phyloP scores from a whole-genome alignment of 169 alveolate species.

The Neospora caninum region DNA sequence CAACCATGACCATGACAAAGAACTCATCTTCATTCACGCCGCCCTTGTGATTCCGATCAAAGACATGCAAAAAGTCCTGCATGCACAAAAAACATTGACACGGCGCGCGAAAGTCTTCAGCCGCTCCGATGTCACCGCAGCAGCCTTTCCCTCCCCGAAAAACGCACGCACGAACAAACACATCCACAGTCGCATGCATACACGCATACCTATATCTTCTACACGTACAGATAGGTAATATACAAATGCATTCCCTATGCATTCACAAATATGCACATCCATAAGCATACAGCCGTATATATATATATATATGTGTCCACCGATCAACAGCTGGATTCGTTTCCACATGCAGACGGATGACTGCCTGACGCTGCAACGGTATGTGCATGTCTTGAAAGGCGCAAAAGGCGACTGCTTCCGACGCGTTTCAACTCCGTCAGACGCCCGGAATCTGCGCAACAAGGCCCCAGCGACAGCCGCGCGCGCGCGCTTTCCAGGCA shows the following conservation, averaged over 20 bases:
- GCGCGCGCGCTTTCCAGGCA: too few relatives aligned
- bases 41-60: constrained; percentile 49
- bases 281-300: neutral
- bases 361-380: neutral
- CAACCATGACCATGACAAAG: constrained; percentile 72
- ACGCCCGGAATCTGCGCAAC: too few relatives aligned
- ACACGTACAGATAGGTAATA: too few relatives aligned
- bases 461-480: too few relatives aligned
- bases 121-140: too few relatives aligned
- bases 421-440: too few relatives aligned
- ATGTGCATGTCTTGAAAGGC: neutral
- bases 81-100: neutral
- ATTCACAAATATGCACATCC: neutral
- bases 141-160: too few relatives aligned
- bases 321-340: neutral
- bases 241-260: neutral
- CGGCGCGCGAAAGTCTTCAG: too few relatives aligned
- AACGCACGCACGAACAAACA: too few relatives aligned
- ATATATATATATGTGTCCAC: neutral
- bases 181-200: neutral
- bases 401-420: too few relatives aligned
- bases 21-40: constrained; percentile 78
- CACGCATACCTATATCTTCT: neutral
- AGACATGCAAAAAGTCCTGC: constrained; percentile 32
- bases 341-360: neutral